Conservation (phyloP, 2,329 filamentous ascomycete species). For the Diaporthe longicolla region DNA sequence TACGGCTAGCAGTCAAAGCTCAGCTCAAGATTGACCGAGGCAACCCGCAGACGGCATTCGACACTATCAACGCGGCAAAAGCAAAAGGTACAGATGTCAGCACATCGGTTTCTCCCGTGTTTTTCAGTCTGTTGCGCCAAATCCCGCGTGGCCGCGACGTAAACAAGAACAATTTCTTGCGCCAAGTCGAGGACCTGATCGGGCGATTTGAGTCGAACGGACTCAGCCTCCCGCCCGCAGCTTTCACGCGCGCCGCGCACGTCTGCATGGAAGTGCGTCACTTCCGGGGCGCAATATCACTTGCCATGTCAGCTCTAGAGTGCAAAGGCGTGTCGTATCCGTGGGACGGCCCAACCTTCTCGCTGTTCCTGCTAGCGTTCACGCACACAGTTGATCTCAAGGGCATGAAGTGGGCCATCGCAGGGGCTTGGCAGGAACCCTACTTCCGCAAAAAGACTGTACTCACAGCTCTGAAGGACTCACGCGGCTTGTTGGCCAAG, state of each 20-base stretch:
- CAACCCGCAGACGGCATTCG: slow-evolving; percentile 52
- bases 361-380: slow-evolving; percentile 49
- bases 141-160: slow-evolving; percentile 47
- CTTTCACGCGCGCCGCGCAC: slow-evolving; percentile 51
- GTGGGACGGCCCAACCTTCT: slow-evolving; percentile 52
- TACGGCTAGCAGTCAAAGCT: slow-evolving; percentile 64
- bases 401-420: slow-evolving; percentile 46
- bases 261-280: slow-evolving; percentile 48
- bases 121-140: slow-evolving; percentile 55
- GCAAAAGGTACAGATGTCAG: slow-evolving; percentile 58
- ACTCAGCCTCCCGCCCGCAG: slow-evolving; percentile 46
- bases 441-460: slow-evolving; percentile 45
- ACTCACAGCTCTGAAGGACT: slow-evolving; percentile 44
- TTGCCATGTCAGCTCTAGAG: slow-evolving; percentile 49
- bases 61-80: slow-evolving; percentile 58
- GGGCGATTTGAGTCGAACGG: slow-evolving; percentile 44
- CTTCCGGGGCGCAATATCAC: slow-evolving; percentile 47
- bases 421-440: slow-evolving; percentile 42
- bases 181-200: slow-evolving; percentile 45
- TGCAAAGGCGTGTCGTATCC: slow-evolving; percentile 40
- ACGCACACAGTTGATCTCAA: slow-evolving; percentile 47
- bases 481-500: slow-evolving; percentile 44
- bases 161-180: slow-evolving; percentile 44
- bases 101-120: slow-evolving; percentile 56
- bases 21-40: slow-evolving; percentile 52